Base-by-base conservation (phyloP, 345 rosid species). In the Corchorus capsularis region DNA sequence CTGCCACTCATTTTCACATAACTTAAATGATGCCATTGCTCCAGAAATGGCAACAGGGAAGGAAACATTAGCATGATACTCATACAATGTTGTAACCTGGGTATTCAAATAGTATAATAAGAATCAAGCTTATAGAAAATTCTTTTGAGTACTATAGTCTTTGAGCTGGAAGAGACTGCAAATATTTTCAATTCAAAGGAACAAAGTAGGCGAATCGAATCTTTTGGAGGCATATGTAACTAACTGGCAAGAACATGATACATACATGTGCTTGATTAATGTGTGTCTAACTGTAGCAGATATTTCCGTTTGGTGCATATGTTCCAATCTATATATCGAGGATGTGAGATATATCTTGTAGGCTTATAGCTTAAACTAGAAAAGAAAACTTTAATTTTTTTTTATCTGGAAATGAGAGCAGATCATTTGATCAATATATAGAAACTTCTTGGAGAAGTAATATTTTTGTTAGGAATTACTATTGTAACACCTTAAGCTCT, bases 341-440 rank as follows among this genome's bases (percentile, higher is more conserved):
- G 47, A 45, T 45, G 9, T 45, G 9, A 45, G 9, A 45, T 6
- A 45, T 45, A 45, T 6, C 10, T 8, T 7, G 1, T 45, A 27
- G 27, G 27, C 27, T 27, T 7, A 6, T 39, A 6, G 43, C 8
- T 45, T 45, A 45, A 7, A 45, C 9, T 45, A 45, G 47, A 45
- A 45, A 7, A 45, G 47, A 8, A 45, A 45, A 45, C 10, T 8
- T 27, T 27, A 27, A 0, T 27, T 27, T 27, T 27, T 47, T 47
- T 67, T 27, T 46, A 16, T 67, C 70, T 32, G 4, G 45, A 14
- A 50, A 15, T n/a, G 27, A 50, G 59, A 16, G 72, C 45, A 49
- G 59, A 49, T 69, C 32, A 27, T 27, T 69, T 69, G 57, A 49
- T 69, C 72, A 69, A 69, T 7, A 19, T 27, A 69, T 49, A 49